Conservation (phyloP, 805 yeast genomes). For the Metschnikowia picachoensis region DNA sequence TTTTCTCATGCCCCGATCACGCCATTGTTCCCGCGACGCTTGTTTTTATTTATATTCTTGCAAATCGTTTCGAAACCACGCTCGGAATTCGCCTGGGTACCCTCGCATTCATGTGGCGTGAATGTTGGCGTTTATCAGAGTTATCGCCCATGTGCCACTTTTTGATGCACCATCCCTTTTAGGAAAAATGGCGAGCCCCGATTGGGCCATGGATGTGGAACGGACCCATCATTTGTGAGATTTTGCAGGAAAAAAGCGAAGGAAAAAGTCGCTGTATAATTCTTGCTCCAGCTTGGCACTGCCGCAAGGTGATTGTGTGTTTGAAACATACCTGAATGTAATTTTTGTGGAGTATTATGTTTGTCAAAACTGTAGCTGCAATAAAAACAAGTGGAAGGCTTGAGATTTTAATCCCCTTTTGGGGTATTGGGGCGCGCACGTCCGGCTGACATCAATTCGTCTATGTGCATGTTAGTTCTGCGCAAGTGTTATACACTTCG, state of each 20-base stretch:
- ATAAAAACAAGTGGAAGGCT: constrained; percentile 16
- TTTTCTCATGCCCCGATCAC: not conserved
- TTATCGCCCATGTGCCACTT: not conserved
- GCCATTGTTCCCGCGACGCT: constrained; percentile 1
- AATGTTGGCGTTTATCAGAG: no score
- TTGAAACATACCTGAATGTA: no score
- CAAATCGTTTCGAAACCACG: no score
- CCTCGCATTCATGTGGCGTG: no score
- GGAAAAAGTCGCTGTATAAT: no score
- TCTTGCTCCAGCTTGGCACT: no score
- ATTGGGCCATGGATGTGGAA: constrained; percentile 14
- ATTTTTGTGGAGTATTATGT: constrained; percentile 4
- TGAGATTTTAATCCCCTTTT: constrained; percentile 20
- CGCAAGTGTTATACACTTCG: not conserved
- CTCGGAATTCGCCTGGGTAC: no score
- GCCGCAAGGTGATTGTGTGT: no score
- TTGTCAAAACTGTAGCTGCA: constrained; percentile 10
- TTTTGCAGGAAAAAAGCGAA: no score
- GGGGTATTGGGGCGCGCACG: constrained; percentile 20
- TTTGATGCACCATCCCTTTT: constrained; percentile 17
- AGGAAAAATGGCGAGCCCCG: constrained; percentile 22
- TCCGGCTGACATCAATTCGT: not conserved
- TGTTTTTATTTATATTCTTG: not conserved
- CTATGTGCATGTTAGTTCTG: constrained; percentile 4
- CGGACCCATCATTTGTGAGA: no score